Evolutionary conservation across 1,284 basidiomycete genomes (phyloP), one percentile per base, ranked within the genome.

Genomic region (Lentinus polychrous): DNA sequence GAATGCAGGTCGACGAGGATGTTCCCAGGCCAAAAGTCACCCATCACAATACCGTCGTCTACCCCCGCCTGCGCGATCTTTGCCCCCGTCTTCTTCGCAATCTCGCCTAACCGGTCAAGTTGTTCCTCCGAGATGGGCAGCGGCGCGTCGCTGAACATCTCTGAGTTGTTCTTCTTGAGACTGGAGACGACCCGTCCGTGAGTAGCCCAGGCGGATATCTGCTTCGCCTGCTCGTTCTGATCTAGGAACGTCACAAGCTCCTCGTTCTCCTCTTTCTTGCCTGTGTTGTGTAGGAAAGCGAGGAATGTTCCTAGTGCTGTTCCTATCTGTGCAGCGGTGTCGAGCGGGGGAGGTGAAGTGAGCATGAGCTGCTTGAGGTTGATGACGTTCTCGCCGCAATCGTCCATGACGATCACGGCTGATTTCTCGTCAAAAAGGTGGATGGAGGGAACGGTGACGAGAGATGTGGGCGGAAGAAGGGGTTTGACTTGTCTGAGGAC

Each of bases 21-120:
- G 54, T 84, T 83, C 0, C 81, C 82, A 1, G 81, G 73, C 81
- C 82, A 84, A 55, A 83, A 79, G 57, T 84, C 81, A 1, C 81
- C 81, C 75, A 77, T 76, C n/a, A 60, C 60, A 22, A 59, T 48
- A 23, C 79, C 73, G 14, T 62, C 64, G 31, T 59, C 45, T 8
- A 60, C 55, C 41, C 65, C 69, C 48, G 61, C 61, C 34, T 66
- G 58, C 7, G 60, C 69, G 7, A 79, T 35, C n/a, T 37, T 39
- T 10, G 27, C 27, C 4, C 27, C 27, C 5, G 6, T 55, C 43
- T 65, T 69, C 34, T 65, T 59, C 8, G 60, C 69, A 6, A 79
- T 41, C 36, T 54, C 62, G 8, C 59, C 59, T 32, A 79, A 56
- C 15, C 58, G 59, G 17, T 57, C 55, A 48, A 81, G 54, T 49